Evolutionary conservation across 140 eudicot species (phyloP), one percentile per base, ranked within the genome.

Genomic region (Cichorium intybus): DNA sequence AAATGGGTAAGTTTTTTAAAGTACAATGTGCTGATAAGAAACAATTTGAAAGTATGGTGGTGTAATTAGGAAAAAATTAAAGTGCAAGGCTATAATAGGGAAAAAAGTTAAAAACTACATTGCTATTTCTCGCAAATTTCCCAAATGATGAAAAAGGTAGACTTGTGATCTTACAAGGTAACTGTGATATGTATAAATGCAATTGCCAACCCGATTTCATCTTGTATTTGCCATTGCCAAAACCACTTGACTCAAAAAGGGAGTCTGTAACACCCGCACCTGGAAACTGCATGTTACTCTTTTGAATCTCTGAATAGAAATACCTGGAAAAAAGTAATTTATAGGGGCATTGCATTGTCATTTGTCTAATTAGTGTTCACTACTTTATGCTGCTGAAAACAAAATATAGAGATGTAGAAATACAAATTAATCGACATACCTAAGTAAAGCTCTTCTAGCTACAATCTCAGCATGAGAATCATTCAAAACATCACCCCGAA

Each of bases 401-500:
- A 69, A 12, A 41, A 10, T 17, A 10, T 15, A 18, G 57, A 56
- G 33, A 55, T 23, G 14, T 20, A 12, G 59, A 27, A 51, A 22
- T 12, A 49, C 35, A 24, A 46, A 43, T 20, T 52, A 6, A 63
- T 45, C 34, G 20, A 26, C 57, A 51, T 18, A 92, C 99, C 97
- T 93, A 18, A 93, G 75, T 22, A 93, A 75, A 73, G 94, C 95
- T 79, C 99, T 75, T 79, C 99, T 76, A 33, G 95, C 97, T 10
- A 93, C 80, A 70, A 93, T 74, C 63, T 93, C 99, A 58, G 99
- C 99, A 64, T 93, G 99, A 16, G 96, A 84, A 78, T 88, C 99
- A 52, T 93, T 93, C 55, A 85, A 84, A 33, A 93, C 95, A 33
- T 92, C 98, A 6, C 98, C 98, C 15, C 59, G 68, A 15, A 54